Evolutionary conservation across 2,329 filamentous ascomycete genomes (phyloP).

Genomic region (Colletotrichum sp.): DNA sequence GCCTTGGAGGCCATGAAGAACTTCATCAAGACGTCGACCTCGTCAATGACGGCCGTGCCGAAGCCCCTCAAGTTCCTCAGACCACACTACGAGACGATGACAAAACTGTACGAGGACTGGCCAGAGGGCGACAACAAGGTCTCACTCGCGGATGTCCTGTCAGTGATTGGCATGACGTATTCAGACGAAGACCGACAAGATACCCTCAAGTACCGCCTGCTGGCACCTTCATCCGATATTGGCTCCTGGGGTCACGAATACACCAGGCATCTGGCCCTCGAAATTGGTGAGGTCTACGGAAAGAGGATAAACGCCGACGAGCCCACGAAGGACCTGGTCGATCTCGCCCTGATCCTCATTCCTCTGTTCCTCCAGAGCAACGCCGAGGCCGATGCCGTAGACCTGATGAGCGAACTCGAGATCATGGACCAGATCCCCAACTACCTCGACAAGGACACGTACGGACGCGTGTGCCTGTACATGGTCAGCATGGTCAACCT

Average conservation of each 20-base stretch:
- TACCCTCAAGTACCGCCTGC: conserved; percentile 92
- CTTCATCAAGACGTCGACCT: conserved; percentile 98
- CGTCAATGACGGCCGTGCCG: conserved; percentile 98
- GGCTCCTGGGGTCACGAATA: conserved; percentile 99
- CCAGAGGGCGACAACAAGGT: conserved; percentile 83
- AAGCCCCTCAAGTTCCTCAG: conserved; percentile 98
- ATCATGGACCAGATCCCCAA: conserved; percentile 92
- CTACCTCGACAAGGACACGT: conserved; percentile 93
- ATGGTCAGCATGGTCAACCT: conserved; percentile 99
- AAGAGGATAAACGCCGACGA: conserved; percentile 87
- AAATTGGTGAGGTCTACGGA: conserved; percentile 94
- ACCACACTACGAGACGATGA: conserved; percentile 92
- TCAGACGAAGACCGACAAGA: conserved; percentile 96
- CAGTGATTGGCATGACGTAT: conserved; percentile 98
- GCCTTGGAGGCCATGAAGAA: conserved; percentile 96
- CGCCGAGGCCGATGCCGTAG: conserved; percentile 96
- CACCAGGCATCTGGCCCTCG: conserved; percentile 90
- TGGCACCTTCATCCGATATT: conserved; percentile 90
- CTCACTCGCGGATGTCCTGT: conserved; percentile 90
- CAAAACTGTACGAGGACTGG: conserved; percentile 90
- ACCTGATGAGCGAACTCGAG: conserved; percentile 95
- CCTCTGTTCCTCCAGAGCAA: conserved; percentile 97
- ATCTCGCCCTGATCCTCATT: conserved; percentile 83
- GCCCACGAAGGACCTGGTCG: conserved; percentile 80
- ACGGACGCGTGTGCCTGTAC: conserved; percentile 90